A percentile compares a stretch with the other conserved stretches of the same genome.
phyloP scores from a whole-genome alignment of 164 flowering plant genomes.

The Vitis vinifera region DNA sequence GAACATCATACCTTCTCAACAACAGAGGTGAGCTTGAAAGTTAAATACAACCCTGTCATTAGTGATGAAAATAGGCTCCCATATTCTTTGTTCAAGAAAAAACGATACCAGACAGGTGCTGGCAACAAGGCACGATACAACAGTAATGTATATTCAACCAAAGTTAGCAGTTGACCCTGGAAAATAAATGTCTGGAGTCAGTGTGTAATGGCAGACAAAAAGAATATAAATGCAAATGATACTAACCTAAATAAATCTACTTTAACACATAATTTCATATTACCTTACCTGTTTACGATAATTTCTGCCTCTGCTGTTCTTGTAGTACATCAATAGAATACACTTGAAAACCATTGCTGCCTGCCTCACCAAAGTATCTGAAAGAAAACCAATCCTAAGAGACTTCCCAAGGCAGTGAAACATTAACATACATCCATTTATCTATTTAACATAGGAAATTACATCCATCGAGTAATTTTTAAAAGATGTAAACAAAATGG shows the following conservation, averaged over 20 bases:
- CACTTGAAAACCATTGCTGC: conserved; percentile 87
- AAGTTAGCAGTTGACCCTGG: conserved; percentile 96
- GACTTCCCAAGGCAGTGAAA: neutral
- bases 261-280: neutral
- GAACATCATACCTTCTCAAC: conserved; percentile 80
- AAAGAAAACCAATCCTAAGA: conserved; percentile 19
- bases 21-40: conserved; percentile 95
- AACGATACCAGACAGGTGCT: conserved; percentile 98
- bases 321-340: conserved; percentile 76
- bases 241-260: neutral
- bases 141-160: conserved; percentile 87
- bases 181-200: conserved; percentile 5
- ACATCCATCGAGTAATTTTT: neutral
- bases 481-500: neutral
- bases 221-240: neutral
- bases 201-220: neutral
- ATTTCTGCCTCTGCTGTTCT: conserved; percentile 84
- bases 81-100: conserved; percentile 96
- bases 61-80: conserved; percentile 98
- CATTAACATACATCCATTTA: neutral
- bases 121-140: conserved; percentile 94
- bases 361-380: conserved; percentile 96
- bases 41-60: conserved; percentile 93
- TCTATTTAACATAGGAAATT: neutral
- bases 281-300: conserved; percentile 83